Base-by-base conservation (phyloP, 257 asterid genomes). In the Solanum pennellii region DNA sequence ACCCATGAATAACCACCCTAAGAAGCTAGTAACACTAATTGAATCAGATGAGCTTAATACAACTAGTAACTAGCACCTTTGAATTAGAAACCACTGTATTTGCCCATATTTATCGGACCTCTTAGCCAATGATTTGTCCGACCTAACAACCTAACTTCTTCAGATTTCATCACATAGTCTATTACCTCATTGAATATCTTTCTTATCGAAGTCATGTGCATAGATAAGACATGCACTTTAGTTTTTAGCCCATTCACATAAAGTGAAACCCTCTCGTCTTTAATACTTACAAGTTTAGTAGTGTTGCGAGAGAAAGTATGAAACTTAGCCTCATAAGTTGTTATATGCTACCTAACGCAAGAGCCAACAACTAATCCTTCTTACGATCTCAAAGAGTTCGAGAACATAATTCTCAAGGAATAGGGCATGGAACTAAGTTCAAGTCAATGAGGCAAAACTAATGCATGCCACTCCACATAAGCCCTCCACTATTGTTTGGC, bases 211-310 rank as follows among this genome's bases (percentile, higher is more conserved):
- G 66, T 8, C 25, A 56, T 56, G 25, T 56, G 66, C 66, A 56
- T 20, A 56, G 5, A 18, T 11, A 47, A 18, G 4, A 47, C 20
- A 1, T 47, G 56, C 7, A 47, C 5, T 14, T 47, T 7, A 47
- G 20, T 47, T 6, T 47, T 56, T 18, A 56, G 11, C 4, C 25
- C 0, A 7, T 56, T 18, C n/a, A 56, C 25, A 56, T 56, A 56
- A 20, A 3, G 12, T 0, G 1, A 11, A 8, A 56, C 23, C 5
- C 25, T 56, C 25, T 56, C 11, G 0, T 3, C 25, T 2, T 20
- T 12, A 20, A 18, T 56, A 8, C n/a, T 56, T 5, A 56, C n/a
- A 20, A 8, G 66, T 18, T 20, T 5, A 1, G 11, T 20, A 56
- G 25, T 56, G 9, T 56, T 7, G 5, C 12, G 65, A 56, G n/a